A percentile compares a stretch with the other conserved stretches of the same genome.
These are phyloP conservation scores for Termitomyces sp. DNA, from an alignment of 768 basidiomycete species.

Conservation along the genomic window DNA sequence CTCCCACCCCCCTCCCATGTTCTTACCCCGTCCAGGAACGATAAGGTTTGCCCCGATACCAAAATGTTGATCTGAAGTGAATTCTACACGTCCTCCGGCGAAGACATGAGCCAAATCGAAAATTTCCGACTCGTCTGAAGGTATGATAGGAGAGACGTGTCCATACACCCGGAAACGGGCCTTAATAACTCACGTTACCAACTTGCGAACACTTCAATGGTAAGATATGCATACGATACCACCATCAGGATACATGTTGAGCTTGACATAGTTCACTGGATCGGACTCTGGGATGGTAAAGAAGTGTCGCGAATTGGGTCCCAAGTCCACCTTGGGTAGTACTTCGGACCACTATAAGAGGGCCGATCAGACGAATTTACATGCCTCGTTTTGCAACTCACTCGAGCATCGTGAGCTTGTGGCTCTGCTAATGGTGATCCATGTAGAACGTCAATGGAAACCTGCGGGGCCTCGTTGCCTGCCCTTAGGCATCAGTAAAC, in stretches of 20 bases:
- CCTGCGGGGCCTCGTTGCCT: constrained; percentile 87
- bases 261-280: constrained; percentile 73
- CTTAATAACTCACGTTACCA: constrained; percentile 29
- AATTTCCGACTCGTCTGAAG: constrained; percentile 34
- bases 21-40: constrained; percentile 84
- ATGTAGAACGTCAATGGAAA: constrained; percentile 62
- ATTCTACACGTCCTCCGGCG: constrained; percentile 79
- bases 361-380: constrained; percentile 7
- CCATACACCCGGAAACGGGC: constrained; percentile 94
- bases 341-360: constrained; percentile 71
- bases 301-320: constrained; percentile 84
- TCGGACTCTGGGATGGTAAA: constrained; percentile 61
- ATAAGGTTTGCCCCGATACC: constrained; percentile 89
- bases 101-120: constrained; percentile 92
- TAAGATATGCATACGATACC: constrained; percentile 69
- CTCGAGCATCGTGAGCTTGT: constrained; percentile 42
- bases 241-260: constrained; percentile 96
- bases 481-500: background rate
- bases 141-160: constrained; percentile 59
- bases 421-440: constrained; percentile 37
- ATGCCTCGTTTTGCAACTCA: constrained; percentile 24
- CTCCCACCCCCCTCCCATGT: constrained; percentile 99
- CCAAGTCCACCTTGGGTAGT: constrained; percentile 68
- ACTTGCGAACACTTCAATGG: constrained; percentile 2
- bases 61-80: constrained; percentile 91